Conservation (phyloP, 2,329 filamentous ascomycete genomes). For the Nannizzia gypsea region DNA sequence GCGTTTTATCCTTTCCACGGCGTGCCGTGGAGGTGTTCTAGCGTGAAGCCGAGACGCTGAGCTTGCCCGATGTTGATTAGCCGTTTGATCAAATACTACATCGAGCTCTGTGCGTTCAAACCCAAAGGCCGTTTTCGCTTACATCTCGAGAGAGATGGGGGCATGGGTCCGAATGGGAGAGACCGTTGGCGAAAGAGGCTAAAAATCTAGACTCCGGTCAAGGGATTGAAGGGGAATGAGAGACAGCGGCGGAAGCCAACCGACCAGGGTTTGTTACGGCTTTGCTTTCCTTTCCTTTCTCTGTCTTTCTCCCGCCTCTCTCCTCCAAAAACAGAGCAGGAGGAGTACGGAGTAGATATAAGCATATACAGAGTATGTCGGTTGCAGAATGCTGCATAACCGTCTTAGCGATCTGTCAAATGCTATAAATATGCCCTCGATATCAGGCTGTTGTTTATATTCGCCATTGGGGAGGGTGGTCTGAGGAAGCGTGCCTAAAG, state of each 20-base stretch:
- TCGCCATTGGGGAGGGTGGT: neutral
- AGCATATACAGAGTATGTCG: neutral
- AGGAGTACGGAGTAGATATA: neutral
- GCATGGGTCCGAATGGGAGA: neutral
- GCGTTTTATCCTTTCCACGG: neutral
- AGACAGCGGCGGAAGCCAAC: neutral
- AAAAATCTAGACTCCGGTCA: neutral
- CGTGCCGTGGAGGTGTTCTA: neutral
- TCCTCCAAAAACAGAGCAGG: neutral
- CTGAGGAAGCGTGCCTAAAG: neutral
- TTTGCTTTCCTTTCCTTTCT: neutral
- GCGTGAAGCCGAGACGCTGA: constrained; percentile 2
- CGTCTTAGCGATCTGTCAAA: neutral
- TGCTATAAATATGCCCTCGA: neutral
- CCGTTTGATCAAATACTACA: constrained; percentile 3
- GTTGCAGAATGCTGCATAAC: neutral
- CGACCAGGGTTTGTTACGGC: neutral
- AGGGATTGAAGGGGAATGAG: neutral
- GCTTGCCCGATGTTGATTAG: constrained; percentile 3
- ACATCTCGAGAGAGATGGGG: neutral
- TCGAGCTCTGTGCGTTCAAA: constrained; percentile 1
- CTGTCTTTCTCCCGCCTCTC: neutral
- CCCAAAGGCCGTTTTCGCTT: neutral
- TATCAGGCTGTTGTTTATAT: neutral
- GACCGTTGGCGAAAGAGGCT: constrained; percentile 2